Base-by-base conservation (phyloP, 129 eudicot genomes). In the Flaveria brownii region DNA sequence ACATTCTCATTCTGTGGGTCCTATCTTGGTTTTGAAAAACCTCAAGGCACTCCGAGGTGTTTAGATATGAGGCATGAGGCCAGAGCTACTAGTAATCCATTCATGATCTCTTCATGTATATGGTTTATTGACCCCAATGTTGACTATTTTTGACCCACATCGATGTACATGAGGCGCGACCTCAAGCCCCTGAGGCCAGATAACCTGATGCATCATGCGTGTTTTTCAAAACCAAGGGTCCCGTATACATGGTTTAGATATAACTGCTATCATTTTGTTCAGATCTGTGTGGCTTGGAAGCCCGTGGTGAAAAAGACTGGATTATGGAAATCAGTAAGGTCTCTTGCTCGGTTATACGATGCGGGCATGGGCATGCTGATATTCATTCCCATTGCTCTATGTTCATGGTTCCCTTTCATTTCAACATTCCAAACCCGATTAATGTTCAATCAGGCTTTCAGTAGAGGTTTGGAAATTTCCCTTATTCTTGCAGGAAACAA, bases 351-450 rank as follows among this genome's bases (percentile, higher is more conserved):
- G 49, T 77, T 94, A 43, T 94, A 88, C 17, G 99, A 94, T 80
- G 99, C 99, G 36, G 97, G 97, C 20, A 94, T 89, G 97, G 99
- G 99, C 39, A 91, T 94, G 87, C 73, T 94, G 28, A 83, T 94
- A 13, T 94, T 94, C 85, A 68, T 94, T 18, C 99, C 99, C 0
- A 86, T 94, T 65, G 99, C 99, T 5, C 64, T 94, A 0, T 80
- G 83, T 39, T 91, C 99, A 6, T 94, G 99, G 99, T 94, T 94
- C 84, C 99, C 99, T 11, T 94, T 94, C 51, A 79, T 87, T 45
- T 94, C 99, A 2, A 94, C 99, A 14, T 94, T 94, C 81, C 99
- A 94, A 85, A 94, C 99, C 17, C 85, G 98, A 41, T 88, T 94
- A 14, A 94, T 94, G 98, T 94, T 91, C 80, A 94, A 94, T 80